Percentiles rank a stretch among this genome's conserved stretches.
phyloP scores from a whole-genome alignment of 768 basidiomycete species.

The Boletus coccyginus region DNA sequence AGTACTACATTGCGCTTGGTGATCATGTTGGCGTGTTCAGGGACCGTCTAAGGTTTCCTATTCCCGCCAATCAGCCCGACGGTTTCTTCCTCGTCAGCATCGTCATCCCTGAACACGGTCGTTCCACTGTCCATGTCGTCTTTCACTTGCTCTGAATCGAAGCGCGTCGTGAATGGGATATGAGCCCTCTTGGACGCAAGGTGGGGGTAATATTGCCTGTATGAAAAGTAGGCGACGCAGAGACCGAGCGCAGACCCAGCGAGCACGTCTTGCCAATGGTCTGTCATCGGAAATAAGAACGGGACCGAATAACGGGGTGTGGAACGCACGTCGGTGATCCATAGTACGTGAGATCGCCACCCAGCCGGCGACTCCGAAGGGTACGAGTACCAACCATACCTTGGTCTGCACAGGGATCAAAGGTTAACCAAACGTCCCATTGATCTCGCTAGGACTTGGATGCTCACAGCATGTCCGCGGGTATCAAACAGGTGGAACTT shows the following conservation, averaged over 20 bases:
- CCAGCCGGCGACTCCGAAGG: slow-evolving; percentile 69
- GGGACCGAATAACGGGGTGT: background rate
- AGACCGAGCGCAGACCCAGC: slow-evolving; percentile 76
- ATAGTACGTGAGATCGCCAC: slow-evolving; percentile 87
- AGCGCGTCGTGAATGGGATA: slow-evolving; percentile 68
- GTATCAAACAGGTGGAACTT: slow-evolving; percentile 88
- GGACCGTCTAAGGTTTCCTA: slow-evolving; percentile 5
- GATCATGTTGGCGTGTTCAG: background rate
- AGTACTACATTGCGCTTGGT: background rate
- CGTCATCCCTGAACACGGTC: slow-evolving; percentile 5
- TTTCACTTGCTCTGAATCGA: slow-evolving; percentile 26
- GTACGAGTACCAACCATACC: slow-evolving; percentile 78
- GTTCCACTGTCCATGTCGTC: background rate
- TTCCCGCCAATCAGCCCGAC: slow-evolving; percentile 17
- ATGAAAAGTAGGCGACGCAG: slow-evolving; percentile 66
- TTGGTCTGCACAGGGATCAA: slow-evolving; percentile 45
- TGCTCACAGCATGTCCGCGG: slow-evolving; percentile 64
- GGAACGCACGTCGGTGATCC: slow-evolving; percentile 80
- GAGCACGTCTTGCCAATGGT: slow-evolving; percentile 91
- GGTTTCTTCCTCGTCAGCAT: slow-evolving; percentile 15
- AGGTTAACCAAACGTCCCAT: background rate
- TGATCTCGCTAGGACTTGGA: background rate
- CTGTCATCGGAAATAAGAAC: slow-evolving; percentile 33
- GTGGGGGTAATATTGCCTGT: slow-evolving; percentile 79
- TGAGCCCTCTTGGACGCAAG: slow-evolving; percentile 57